phyloP scores from a whole-genome alignment of 1,284 basidiomycete species.

The Lentinus polychrous region DNA sequence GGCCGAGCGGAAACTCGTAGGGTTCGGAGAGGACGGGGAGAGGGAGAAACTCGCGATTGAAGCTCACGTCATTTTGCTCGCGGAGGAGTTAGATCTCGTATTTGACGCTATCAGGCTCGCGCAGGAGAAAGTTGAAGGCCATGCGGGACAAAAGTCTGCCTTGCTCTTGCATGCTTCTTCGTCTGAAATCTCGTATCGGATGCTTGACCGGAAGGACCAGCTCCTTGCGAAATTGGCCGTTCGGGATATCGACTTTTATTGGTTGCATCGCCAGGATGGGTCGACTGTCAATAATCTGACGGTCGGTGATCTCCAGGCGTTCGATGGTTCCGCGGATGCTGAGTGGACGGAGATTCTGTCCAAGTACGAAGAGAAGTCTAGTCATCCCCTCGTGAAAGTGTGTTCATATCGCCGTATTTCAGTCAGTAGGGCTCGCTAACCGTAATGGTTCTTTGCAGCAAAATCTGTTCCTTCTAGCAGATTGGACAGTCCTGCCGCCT shows the following conservation, averaged over 20 bases:
- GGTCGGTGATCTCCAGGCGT: constrained; percentile 77
- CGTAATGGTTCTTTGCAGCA: constrained; percentile 31
- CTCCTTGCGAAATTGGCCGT: constrained; percentile 86
- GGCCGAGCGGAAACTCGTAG: constrained; percentile 34
- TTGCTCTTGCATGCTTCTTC: constrained; percentile 79
- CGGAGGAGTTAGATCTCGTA: constrained; percentile 80
- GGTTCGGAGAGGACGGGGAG: constrained; percentile 38
- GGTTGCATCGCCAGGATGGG: constrained; percentile 86
- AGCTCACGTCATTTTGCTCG: constrained; percentile 69
- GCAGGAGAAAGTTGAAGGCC: constrained; percentile 69
- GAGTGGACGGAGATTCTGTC: constrained; percentile 87
- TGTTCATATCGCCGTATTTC: constrained; percentile 15
- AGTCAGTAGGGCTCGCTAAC: neutral
- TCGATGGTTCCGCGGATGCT: constrained; percentile 83
- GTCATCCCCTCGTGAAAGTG: constrained; percentile 65
- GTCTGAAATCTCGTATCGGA: constrained; percentile 89
- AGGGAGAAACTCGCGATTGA: constrained; percentile 65
- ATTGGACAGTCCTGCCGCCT: constrained; percentile 80
- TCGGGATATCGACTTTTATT: constrained; percentile 73
- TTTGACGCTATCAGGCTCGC: constrained; percentile 87
- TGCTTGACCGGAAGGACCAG: constrained; percentile 74
- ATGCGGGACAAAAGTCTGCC: constrained; percentile 74
- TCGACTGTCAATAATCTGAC: constrained; percentile 78
- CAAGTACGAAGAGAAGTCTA: constrained; percentile 62
- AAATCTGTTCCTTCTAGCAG: constrained; percentile 61